A percentile compares a stretch with the other conserved stretches of the same genome.
These are phyloP conservation scores for Botrytis cinerea DNA, from an alignment of 2,329 filamentous ascomycete genomes.

Conservation along the genomic window DNA sequence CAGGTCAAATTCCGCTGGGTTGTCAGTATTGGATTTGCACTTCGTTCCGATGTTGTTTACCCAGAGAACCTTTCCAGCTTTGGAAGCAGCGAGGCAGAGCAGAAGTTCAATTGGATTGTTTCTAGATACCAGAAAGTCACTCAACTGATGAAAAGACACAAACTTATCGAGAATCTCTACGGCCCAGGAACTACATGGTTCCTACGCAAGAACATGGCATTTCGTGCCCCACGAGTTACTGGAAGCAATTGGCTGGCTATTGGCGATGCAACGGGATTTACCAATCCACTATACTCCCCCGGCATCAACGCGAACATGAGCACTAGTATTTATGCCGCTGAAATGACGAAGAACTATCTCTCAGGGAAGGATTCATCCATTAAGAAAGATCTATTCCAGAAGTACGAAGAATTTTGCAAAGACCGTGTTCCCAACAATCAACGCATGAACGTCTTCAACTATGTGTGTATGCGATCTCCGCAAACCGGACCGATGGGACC, in stretches of 20 bases:
- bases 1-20: constrained; percentile 35
- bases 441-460: constrained; percentile 37
- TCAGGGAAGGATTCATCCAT: not conserved
- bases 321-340: constrained; percentile 26
- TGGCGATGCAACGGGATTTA: constrained; percentile 40
- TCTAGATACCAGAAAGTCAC: constrained; percentile 34
- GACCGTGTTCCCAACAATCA: constrained; percentile 30
- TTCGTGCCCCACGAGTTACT: constrained; percentile 33
- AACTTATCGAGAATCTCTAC: constrained; percentile 33
- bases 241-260: constrained; percentile 38
- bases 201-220: constrained; percentile 33
- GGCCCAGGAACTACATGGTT: constrained; percentile 36
- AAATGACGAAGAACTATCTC: constrained; percentile 28
- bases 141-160: constrained; percentile 33
- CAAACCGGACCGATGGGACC: constrained; percentile 31
- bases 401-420: constrained; percentile 32
- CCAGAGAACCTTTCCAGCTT: constrained; percentile 33
- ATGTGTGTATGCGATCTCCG: constrained; percentile 33
- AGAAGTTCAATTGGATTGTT: constrained; percentile 38
- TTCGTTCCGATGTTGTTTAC: constrained; percentile 31
- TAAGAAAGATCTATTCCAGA: constrained; percentile 5
- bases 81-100: constrained; percentile 35
- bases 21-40: constrained; percentile 36
- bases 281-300: constrained; percentile 39
- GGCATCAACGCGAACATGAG: constrained; percentile 38